Evolutionary conservation across 352 stramenopile genomes (phyloP), one percentile per base, ranked within the genome.

Genomic region (Aphanomyces astaci): DNA sequence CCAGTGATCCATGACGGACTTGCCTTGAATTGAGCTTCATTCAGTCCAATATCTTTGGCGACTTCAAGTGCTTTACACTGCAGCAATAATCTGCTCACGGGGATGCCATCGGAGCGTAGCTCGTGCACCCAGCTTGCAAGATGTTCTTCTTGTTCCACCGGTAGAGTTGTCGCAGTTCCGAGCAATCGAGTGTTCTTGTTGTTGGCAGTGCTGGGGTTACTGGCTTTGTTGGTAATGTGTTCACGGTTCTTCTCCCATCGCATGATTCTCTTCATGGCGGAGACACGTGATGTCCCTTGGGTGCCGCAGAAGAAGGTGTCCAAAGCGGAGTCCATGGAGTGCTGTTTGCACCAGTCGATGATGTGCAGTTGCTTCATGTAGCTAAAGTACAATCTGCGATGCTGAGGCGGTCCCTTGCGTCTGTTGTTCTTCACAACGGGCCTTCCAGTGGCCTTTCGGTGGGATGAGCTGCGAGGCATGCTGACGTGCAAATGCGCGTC

Each of bases 11-110:
- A 55, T 22, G 7, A n/a, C 5, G 7, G 48, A n/a, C 48, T 55
- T 55, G 48, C 48, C n/a, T 55, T 55, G 25, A 55, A 55, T 7
- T 55, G n/a, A 55, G n/a, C 19, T 7, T 55, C 7, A 11, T 9
- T 55, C 9, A 55, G 25, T 24, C 48, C 48, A 55, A 55, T 30
- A 19, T 55, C 48, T 55, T 55, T 55, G 11, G 48, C 48, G 7
- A 55, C 48, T 55, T 55, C 48, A 55, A 55, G 48, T 11, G 48
- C 48, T 55, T 55, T 55, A 55, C 48, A 55, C n/a, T 55, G 48
- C 48, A 55, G 25, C 48, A 55, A 55, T 22, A 55, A 30, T 19
- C 48, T 55, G 48, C 48, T 55, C 7, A 55, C 48, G 11, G 7
- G 40, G 11, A 55, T 55, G n/a, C 48, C 48, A 22, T 55, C 7